Evolutionary conservation across 108 stramenopile genomes (phyloP), one percentile per base, ranked within the genome.

Genomic region (Pinguiococcus pyrenoidosus): DNA sequence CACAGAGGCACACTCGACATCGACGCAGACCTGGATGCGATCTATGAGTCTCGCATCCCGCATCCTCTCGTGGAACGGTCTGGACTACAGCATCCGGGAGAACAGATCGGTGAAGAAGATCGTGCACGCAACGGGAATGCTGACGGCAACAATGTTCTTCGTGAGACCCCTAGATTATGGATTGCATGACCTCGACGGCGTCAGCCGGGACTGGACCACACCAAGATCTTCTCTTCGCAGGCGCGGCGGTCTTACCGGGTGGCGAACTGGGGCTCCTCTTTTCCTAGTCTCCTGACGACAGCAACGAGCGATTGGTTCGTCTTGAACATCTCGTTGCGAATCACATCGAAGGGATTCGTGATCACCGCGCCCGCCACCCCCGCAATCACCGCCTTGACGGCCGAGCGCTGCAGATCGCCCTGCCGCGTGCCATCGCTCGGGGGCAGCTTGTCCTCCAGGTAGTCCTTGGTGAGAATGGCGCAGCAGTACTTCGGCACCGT

Each of bases 301-400:
- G 25, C 9, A 3, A 65, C 14, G 4, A 96, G 51, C 10, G 73
- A 37, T 38, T 69, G 56, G 61, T 92, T 83, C 18, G 85, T 86
- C 62, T 97, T 97, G 75, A 97, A 97, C 85, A 92, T 92, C 73
- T 97, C 95, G 58, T 97, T 97, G 14, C 95, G 73, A 38, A 93
- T 78, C 16, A 97, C 91, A 71, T 97, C 95, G 10, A 88, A 46
- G 21, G 95, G 95, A 66, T 97, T 97, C 12, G 92, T 97, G 42
- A 97, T 68, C 2, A 74, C 83, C 12, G 95, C 95, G 13, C 95
- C 95, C 10, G 89, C 89, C 2, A 97, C 63, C 23, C 91, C 95
- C 10, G 95, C 95, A 0, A 84, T 62, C 0, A 76, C 72, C 20
- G 77, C 65, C 54, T 97, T 97, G 6, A 68, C 53, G 20, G 87